A percentile compares a stretch with the other conserved stretches of the same genome.
phyloP scores from a whole-genome alignment of 2,329 filamentous ascomycete species.

The Fusarium sp. region DNA sequence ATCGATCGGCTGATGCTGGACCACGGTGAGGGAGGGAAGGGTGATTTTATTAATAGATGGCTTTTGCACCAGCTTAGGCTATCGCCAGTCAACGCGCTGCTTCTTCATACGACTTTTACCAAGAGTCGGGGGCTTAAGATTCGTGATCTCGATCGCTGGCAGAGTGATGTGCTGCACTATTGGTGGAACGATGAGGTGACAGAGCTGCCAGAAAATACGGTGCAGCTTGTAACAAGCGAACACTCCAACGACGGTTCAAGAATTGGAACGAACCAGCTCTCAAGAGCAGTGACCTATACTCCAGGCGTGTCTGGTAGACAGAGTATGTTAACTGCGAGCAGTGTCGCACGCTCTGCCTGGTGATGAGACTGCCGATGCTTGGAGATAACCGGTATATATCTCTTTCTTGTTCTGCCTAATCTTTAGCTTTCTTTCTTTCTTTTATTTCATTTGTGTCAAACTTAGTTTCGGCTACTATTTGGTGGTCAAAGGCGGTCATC shows the following conservation, averaged over 20 bases:
- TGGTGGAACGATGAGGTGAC: slow-evolving; percentile 52
- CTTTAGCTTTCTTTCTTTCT: background rate
- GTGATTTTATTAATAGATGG: slow-evolving; percentile 64
- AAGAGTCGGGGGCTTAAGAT: slow-evolving; percentile 49
- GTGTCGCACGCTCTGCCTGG: slow-evolving; percentile 27
- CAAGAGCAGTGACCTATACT: slow-evolving; percentile 49
- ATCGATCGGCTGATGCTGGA: slow-evolving; percentile 59
- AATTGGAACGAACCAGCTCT: slow-evolving; percentile 44
- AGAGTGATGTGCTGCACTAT: slow-evolving; percentile 54
- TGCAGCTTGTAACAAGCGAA: slow-evolving; percentile 37
- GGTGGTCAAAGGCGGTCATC: background rate
- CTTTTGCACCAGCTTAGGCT: slow-evolving; percentile 63
- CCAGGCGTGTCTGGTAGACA: slow-evolving; percentile 11
- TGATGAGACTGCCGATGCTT: background rate
- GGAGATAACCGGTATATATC: background rate
- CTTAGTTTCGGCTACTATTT: background rate
- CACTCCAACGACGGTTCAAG: slow-evolving; percentile 45
- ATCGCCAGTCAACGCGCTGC: slow-evolving; percentile 59
- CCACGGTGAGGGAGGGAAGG: slow-evolving; percentile 53
- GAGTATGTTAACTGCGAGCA: slow-evolving; percentile 17
- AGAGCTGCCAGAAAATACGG: slow-evolving; percentile 24
- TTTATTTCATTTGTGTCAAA: slow-evolving; percentile 3
- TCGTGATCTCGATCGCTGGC: slow-evolving; percentile 52
- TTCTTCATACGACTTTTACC: slow-evolving; percentile 55
- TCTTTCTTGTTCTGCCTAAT: background rate